Evolutionary conservation across 306 rosid species (phyloP).

Genomic region (Gillenia trifoliata): DNA sequence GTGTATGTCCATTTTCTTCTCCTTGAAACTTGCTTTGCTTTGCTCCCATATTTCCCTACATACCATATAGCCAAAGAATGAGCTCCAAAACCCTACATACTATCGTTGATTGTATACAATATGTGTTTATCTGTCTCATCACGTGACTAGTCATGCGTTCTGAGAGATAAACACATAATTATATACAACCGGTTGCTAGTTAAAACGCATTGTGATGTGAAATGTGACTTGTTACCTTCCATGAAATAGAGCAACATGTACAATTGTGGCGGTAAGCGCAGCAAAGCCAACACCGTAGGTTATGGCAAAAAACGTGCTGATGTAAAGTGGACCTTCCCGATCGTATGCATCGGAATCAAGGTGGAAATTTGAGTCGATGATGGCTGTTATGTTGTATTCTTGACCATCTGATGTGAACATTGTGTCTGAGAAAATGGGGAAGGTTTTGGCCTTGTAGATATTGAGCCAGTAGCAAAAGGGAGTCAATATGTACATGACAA

Average conservation of each 20-base stretch:
- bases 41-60: conserved; percentile 88
- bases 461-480: conserved; percentile 71
- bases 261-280: conserved; percentile 72
- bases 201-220: background rate
- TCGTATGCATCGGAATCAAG: conserved; percentile 56
- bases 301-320: conserved; percentile 65
- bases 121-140: background rate
- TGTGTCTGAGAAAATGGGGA: conserved; percentile 58
- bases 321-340: conserved; percentile 49
- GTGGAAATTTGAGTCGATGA: conserved; percentile 67
- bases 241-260: conserved; percentile 82
- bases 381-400: conserved; percentile 52
- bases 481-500: conserved; percentile 65
- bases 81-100: background rate
- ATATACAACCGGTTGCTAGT: background rate
- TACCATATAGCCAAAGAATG: background rate
- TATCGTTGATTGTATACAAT: background rate
- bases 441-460: conserved; percentile 59
- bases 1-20: conserved; percentile 62
- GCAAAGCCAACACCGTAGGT: conserved; percentile 88
- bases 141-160: background rate
- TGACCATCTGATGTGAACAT: conserved; percentile 53
- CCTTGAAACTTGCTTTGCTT: conserved; percentile 60
- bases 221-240: conserved; percentile 48
- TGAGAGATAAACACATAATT: background rate